Evolutionary conservation across 805 yeast genomes (phyloP), one percentile per base, ranked within the genome.

Genomic region (Pichia eremophila): DNA sequence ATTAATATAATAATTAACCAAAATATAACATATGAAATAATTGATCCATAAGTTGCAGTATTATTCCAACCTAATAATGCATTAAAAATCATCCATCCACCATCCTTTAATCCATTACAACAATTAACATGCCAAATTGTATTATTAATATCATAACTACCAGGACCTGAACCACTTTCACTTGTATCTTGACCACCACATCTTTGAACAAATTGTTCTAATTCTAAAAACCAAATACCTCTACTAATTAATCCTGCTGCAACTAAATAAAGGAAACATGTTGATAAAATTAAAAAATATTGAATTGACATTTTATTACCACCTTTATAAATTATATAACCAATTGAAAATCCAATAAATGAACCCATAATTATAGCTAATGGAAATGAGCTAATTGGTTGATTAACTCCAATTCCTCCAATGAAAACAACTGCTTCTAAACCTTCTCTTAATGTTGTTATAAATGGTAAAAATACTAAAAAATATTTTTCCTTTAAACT

Each of bases 111-210:
- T 25, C 95, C 95, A 62, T 88, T 88, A 67, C 97, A 89, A 64
- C 96, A 88, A 65, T 89, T 87, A 27, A 89, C 95, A 62, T 89
- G 97, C 97, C 97, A 89, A 2, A 89, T 81, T 8, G 93, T 80
- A 43, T 73, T 76, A 19, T 75, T 54, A 22, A 89, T 81, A 58
- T 89, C 95, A 59, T 89, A 89, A 0, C 95, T 84, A 0, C 97
- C 97, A 0, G 96, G 96, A 0, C 97, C 97, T 38, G 83, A 82
- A 2, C 97, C 97, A 1, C 82, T 77, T 65, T 89, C 97, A 39
- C 86, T 75, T 61, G 87, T 84, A 57, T 89, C 97, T 58, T 79
- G 78, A 1, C 96, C 96, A 1, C 96, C 96, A 58, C 95, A 89
- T 50, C 68, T 66, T 48, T 78, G 75, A 48, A 88, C 87, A 64